Percentiles rank a stretch among this genome's conserved stretches.
These are phyloP conservation scores for Boletus sp. DNA, from an alignment of 768 basidiomycete genomes.

Conservation along the genomic window DNA sequence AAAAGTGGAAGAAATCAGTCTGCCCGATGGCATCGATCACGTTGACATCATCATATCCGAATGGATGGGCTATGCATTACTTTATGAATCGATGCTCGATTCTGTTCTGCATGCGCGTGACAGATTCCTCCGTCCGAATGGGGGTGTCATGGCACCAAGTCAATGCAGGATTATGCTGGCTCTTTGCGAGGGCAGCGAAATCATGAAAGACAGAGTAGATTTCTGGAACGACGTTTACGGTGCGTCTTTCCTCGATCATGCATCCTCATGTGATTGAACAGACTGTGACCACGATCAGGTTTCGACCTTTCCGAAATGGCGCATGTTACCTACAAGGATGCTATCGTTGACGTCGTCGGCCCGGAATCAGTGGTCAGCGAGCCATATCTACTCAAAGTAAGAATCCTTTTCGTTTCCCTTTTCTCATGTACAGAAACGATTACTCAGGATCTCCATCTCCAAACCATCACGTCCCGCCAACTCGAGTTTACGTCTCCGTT, in stretches of 20 bases:
- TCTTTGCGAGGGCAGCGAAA: constrained; percentile 72
- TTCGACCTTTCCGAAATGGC: constrained; percentile 89
- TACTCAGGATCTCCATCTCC: constrained; percentile 71
- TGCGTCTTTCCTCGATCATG: constrained; percentile 31
- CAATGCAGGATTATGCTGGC: constrained; percentile 85
- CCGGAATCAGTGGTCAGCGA: constrained; percentile 63
- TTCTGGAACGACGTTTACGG: constrained; percentile 95
- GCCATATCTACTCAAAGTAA: constrained; percentile 66
- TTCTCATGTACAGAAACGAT: neutral
- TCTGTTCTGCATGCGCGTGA: constrained; percentile 90
- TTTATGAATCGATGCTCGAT: constrained; percentile 98
- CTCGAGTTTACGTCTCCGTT: constrained; percentile 83
- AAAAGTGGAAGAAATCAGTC: constrained; percentile 83
- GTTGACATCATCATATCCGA: constrained; percentile 97
- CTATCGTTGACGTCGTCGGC: constrained; percentile 77
- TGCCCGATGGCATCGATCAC: constrained; percentile 68
- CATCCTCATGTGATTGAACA: neutral
- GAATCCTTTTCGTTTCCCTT: constrained; percentile 3
- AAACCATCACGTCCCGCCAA: constrained; percentile 60
- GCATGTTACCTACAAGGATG: constrained; percentile 71
- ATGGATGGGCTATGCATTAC: constrained; percentile 93
- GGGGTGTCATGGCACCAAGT: constrained; percentile 87
- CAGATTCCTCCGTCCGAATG: constrained; percentile 67
- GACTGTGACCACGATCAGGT: constrained; percentile 44
- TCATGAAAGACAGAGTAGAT: constrained; percentile 76